Conservation (phyloP, 163 green algal species). For the Prototheca stagnorum region DNA sequence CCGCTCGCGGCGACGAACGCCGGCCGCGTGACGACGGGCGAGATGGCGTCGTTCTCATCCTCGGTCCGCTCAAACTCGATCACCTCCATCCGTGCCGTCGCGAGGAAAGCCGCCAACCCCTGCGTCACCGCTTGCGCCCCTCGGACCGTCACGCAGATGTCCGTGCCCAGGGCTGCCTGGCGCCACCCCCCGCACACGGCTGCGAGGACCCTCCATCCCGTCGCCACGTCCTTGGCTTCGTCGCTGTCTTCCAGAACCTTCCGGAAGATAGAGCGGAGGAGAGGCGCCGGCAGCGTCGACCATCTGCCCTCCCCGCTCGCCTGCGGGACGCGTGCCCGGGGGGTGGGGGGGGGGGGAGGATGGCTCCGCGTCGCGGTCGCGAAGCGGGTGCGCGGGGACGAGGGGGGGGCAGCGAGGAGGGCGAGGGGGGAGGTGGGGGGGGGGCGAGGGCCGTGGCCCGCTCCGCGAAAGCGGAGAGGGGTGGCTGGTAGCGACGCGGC, state of each 20-base stretch:
- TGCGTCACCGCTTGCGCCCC: not conserved
- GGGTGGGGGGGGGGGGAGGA: not conserved
- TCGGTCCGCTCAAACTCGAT: not conserved
- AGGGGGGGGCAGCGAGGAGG: no score
- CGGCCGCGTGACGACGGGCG: not conserved
- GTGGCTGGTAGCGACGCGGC: no score
- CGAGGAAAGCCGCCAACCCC: not conserved
- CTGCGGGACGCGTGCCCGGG: no score
- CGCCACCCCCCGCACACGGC: not conserved
- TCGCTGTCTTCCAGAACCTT: not conserved
- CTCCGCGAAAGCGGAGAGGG: no score
- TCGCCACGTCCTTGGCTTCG: not conserved
- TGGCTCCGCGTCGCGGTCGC: not conserved
- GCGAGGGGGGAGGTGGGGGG: no score
- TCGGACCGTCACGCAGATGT: not conserved
- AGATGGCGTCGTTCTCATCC: not conserved
- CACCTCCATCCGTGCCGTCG: not conserved
- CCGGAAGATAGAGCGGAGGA: not conserved
- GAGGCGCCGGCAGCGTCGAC: not conserved
- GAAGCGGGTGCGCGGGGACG: not conserved
- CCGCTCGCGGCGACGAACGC: not conserved
- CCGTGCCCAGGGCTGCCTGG: not conserved
- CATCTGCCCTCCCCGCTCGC: not conserved
- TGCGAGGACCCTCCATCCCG: not conserved
- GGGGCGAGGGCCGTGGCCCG: no score